A percentile compares a stretch with the other conserved stretches of the same genome.
Evolutionary conservation across 2,329 filamentous ascomycete species (phyloP).

Genomic region (Talaromyces rugulosus): DNA sequence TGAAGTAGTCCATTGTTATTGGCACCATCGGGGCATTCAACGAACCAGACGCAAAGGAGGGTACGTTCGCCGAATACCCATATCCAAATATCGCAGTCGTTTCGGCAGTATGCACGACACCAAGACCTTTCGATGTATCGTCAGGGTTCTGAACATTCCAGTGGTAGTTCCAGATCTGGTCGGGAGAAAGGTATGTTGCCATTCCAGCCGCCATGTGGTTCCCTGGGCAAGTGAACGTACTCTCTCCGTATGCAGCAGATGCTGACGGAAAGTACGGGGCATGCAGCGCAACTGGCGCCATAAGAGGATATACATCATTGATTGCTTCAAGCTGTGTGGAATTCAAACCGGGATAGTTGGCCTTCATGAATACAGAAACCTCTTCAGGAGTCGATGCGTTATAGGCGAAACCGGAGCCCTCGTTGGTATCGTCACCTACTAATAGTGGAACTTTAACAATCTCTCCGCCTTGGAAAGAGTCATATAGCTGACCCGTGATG

Average conservation of each 20-base stretch:
- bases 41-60: conserved; percentile 35
- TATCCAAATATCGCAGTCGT: conserved; percentile 64
- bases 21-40: conserved; percentile 51
- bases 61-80: conserved; percentile 42
- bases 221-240: conserved; percentile 47
- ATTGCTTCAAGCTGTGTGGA: conserved; percentile 47
- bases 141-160: conserved; percentile 62
- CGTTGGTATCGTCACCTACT: conserved; percentile 59
- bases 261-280: conserved; percentile 37
- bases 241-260: conserved; percentile 42
- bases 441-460: conserved; percentile 53
- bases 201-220: conserved; percentile 38
- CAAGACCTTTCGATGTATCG: conserved; percentile 49
- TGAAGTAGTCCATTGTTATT: conserved; percentile 67
- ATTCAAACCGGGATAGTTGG: conserved; percentile 56
- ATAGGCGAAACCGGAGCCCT: conserved; percentile 55
- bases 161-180: conserved; percentile 62
- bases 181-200: conserved; percentile 46
- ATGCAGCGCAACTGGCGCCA: conserved; percentile 25
- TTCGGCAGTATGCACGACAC: conserved; percentile 66
- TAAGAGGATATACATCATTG: conserved; percentile 58
- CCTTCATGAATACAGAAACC: conserved; percentile 53
- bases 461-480: conserved; percentile 44
- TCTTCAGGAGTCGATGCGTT: conserved; percentile 46
- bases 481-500: conserved; percentile 47